These are phyloP conservation scores for Cardamine resedifolia DNA, from an alignment of 345 rosid genomes.

Conservation along the genomic window DNA sequence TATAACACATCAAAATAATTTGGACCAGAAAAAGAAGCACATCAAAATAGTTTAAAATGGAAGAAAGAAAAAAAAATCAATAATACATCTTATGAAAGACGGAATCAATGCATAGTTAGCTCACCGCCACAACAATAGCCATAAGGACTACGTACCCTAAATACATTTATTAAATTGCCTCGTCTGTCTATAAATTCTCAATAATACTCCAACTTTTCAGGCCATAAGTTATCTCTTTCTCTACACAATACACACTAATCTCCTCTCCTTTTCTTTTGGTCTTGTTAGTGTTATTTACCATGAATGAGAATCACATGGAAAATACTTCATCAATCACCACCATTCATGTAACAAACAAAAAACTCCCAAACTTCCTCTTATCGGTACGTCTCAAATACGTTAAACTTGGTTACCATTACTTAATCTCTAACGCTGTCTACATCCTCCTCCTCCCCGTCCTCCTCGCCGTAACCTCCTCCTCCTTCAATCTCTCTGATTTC, in stretches of 20 bases:
- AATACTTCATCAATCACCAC: neutral
- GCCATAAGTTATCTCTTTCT: slow-evolving; percentile 24
- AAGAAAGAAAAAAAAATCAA: neutral
- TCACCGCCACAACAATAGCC: slow-evolving; percentile 37
- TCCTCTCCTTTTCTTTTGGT: neutral
- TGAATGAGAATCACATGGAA: slow-evolving; percentile 27
- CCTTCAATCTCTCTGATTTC: slow-evolving; percentile 41
- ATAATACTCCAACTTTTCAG: slow-evolving; percentile 6
- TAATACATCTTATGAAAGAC: neutral
- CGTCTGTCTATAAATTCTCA: slow-evolving; percentile 28
- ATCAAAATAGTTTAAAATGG: neutral
- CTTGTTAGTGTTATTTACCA: neutral
- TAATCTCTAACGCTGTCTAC: slow-evolving; percentile 67
- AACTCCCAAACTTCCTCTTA: slow-evolving; percentile 63
- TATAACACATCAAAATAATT: neutral
- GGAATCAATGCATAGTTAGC: slow-evolving; percentile 28
- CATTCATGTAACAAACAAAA: slow-evolving; percentile 30
- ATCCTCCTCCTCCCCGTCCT: slow-evolving; percentile 48
- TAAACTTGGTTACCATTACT: slow-evolving; percentile 76
- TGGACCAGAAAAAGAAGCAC: neutral
- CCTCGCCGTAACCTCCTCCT: slow-evolving; percentile 51
- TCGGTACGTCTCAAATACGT: slow-evolving; percentile 71
- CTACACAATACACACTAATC: neutral
- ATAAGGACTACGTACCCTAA: slow-evolving; percentile 7
- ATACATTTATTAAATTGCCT: slow-evolving; percentile 4